Percentiles rank a stretch among this genome's conserved stretches.
phyloP scores from a whole-genome alignment of 2,329 filamentous ascomycete genomes.

The Colletotrichum karsti region DNA sequence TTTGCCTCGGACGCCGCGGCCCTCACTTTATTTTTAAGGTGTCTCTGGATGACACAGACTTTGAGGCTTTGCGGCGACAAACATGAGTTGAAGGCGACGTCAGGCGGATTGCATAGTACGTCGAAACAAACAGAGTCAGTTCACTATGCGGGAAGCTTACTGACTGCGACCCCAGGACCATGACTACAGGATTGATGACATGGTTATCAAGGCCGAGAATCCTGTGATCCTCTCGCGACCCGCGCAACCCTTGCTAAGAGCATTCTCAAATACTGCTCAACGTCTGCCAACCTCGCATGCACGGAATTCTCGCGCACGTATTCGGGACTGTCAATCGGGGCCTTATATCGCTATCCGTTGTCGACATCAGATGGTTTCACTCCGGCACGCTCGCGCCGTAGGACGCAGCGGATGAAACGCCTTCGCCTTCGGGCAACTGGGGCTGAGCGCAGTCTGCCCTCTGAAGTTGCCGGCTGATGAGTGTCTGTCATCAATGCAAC shows the following conservation, averaged over 20 bases:
- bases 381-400: slow-evolving; percentile 10
- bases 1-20: background rate
- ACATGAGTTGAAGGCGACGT: background rate
- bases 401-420: slow-evolving; percentile 22
- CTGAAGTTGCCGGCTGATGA: background rate
- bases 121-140: background rate
- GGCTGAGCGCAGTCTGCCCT: background rate
- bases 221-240: background rate
- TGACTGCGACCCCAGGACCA: no score
- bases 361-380: slow-evolving; percentile 25
- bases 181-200: no score
- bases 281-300: background rate
- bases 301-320: background rate
- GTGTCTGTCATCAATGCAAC: background rate
- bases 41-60: background rate
- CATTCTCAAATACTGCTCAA: background rate
- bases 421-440: slow-evolving; percentile 1
- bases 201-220: no score
- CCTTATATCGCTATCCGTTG: background rate
- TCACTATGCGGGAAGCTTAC: no score
- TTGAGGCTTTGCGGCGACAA: background rate
- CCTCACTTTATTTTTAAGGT: background rate
- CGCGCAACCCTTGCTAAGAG: background rate
- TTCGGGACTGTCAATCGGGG: background rate
- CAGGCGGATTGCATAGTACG: background rate